Base-by-base conservation (phyloP, 2,329 filamentous ascomycete species). In the Juglanconis sp. region DNA sequence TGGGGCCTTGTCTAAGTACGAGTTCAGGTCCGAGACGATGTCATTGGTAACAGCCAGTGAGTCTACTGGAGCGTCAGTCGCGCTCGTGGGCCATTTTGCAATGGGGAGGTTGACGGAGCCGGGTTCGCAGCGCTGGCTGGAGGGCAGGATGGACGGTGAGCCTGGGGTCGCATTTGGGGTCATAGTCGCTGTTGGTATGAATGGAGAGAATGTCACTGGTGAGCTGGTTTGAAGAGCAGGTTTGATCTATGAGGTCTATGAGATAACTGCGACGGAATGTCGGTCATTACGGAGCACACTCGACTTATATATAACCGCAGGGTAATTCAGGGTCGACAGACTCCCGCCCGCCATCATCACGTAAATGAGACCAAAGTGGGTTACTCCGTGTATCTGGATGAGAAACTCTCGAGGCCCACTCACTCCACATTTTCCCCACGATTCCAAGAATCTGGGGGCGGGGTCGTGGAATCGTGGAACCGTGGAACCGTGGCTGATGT, bases 41-140 rank as follows among this genome's bases (percentile, higher is more conserved):
- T 70, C 66, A 0, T 71, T 57, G 5, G 79, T 79, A 1, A 78
- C 73, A 15, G 71, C 67, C 6, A 66, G 64, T 7, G 76, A 70
- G 53, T 81, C 70, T 2, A 72, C 62, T 24, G 72, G 65, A 30
- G 68, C 67, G 15, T 70, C 64, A 3, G 67, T 59, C 38, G 61
- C 63, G 58, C 67, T 57, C 17, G 73, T 64, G 8, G 74, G 79
- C 53, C 81, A 79, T 31, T 74, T 68, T n/a, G 77, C 78, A 3
- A 81, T 67, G 2, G 72, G 68, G 46, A 84, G 76, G 67, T 87
- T 86, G 68, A 81, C 69, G 0, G 84, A 87, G 55, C 84, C 85
- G 0, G 81, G 77, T 66, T 69, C 68, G 44, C 57, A 57, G 11
- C 61, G 61, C 36, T 63, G 61, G 54, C 61, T 63, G 40, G 61